Evolutionary conservation across 1,284 basidiomycete species (phyloP).

Genomic region (Rhodotorula sp.): DNA sequence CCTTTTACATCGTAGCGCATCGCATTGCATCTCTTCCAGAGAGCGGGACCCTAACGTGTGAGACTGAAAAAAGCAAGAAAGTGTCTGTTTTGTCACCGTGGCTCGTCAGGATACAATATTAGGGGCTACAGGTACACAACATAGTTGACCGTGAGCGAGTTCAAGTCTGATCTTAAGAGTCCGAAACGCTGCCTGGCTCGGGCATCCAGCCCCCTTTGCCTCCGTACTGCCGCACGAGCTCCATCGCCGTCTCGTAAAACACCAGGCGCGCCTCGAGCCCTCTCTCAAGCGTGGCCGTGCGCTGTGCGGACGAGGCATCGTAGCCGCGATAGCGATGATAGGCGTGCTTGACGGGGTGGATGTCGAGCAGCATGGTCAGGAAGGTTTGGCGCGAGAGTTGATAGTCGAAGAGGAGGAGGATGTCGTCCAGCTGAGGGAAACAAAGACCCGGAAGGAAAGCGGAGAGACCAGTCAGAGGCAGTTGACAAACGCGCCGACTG

Average conservation of each 20-base stretch:
- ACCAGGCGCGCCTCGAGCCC: slow-evolving; percentile 1
- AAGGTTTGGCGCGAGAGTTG: slow-evolving; percentile 24
- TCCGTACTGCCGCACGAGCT: slow-evolving; percentile 6
- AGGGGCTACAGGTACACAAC: no score
- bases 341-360: slow-evolving; percentile 17
- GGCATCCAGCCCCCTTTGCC: not conserved
- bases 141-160: no score
- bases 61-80: no score
- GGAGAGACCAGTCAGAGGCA: not conserved
- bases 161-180: no score
- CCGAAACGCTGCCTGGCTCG: no score
- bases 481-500: no score
- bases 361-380: slow-evolving; percentile 26
- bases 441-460: not conserved
- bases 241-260: slow-evolving; percentile 15
- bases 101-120: no score
- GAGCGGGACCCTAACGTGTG: no score
- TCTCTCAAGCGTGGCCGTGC: not conserved
- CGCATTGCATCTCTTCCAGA: no score
- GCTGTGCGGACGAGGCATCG: not conserved
- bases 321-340: slow-evolving; percentile 10
- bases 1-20: no score
- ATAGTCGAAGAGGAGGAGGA: slow-evolving; percentile 35
- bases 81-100: no score
- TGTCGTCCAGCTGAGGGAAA: slow-evolving; percentile 22